Base-by-base conservation (phyloP, 2,329 filamentous ascomycete genomes). In the Aspergillus viridinutans region DNA sequence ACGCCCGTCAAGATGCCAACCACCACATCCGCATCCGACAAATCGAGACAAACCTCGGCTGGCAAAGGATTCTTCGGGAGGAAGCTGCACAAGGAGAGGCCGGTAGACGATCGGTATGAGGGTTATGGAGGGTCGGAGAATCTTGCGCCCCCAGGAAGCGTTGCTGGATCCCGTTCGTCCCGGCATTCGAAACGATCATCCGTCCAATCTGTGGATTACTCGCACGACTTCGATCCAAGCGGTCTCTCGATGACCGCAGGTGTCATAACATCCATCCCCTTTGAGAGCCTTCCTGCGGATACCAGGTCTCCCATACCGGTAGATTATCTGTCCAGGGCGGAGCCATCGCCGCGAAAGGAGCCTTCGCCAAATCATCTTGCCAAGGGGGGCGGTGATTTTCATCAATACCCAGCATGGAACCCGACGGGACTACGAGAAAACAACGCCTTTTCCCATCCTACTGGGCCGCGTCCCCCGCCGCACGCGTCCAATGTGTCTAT, bases 61-160 rank as follows among this genome's bases (percentile, higher is more conserved):
- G 83, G 85, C 72, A 88, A 88, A 72, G 90, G 88, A 61, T 91
- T 97, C 80, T 97, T 97, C 79, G 92, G 90, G 69, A 85, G 92
- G 71, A 89, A 83, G 59, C 71, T 81, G 68, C 80, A 87, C 77
- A 94, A 91, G 78, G 89, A 95, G 76, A 90, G 87, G 75, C 81
- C 83, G 67, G 83, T 84, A 68, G 86, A 86, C 72, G 84, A 86
- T 72, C 80, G 81, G 67, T 74, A 77, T 61, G 83, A 85, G 72
- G 81, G 84, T 66, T 84, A 87, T 69, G 79, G 80, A 65, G 80
- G 80, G 64, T 81, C 82, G 64, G 79, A 81, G 54, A 80, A 79
- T 64, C 82, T 88, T 64, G 81, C 83, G 67, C 85, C 88, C 64
- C 81, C 84, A 53, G 77, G 80, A 67, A 86, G 81, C 74, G 80